Conservation (phyloP, 1,139 yeast genomes). For the Meyerozyma guilliermondii region DNA sequence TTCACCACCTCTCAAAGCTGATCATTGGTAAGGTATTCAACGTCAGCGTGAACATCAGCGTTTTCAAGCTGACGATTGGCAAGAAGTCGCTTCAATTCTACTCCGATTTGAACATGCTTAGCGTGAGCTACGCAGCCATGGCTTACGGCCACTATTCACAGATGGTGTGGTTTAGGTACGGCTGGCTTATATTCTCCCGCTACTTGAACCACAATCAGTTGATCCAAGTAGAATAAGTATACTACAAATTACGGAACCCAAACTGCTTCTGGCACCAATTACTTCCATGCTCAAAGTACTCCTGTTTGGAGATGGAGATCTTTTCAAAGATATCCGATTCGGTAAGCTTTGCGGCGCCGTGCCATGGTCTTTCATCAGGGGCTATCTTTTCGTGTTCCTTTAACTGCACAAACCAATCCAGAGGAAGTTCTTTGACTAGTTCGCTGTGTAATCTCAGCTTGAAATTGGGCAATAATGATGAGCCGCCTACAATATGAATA, state of each 20-base stretch:
- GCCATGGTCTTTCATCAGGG: conserved; percentile 32
- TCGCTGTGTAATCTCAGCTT: conserved; percentile 55
- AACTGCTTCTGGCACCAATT: conserved; percentile 75
- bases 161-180: conserved; percentile 93
- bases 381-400: conserved; percentile 13
- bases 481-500: conserved; percentile 80
- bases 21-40: conserved; percentile 29
- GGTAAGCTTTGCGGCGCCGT: conserved; percentile 47
- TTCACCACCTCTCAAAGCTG: conserved; percentile 27
- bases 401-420: conserved; percentile 59
- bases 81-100: conserved; percentile 36
- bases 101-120: conserved; percentile 53
- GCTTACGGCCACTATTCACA: conserved; percentile 79
- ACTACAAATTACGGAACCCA: conserved; percentile 47
- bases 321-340: conserved; percentile 46
- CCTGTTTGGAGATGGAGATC: conserved; percentile 65
- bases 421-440: conserved; percentile 61
- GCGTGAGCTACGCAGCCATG: conserved; percentile 71
- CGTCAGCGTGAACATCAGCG: conserved; percentile 37
- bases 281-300: conserved; percentile 82
- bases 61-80: conserved; percentile 23
- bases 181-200: conserved; percentile 77
- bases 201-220: conserved; percentile 75
- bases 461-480: conserved; percentile 66
- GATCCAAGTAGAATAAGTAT: conserved; percentile 17